Conservation (phyloP, 2,329 filamentous ascomycete species). For the Penicillium sp. region DNA sequence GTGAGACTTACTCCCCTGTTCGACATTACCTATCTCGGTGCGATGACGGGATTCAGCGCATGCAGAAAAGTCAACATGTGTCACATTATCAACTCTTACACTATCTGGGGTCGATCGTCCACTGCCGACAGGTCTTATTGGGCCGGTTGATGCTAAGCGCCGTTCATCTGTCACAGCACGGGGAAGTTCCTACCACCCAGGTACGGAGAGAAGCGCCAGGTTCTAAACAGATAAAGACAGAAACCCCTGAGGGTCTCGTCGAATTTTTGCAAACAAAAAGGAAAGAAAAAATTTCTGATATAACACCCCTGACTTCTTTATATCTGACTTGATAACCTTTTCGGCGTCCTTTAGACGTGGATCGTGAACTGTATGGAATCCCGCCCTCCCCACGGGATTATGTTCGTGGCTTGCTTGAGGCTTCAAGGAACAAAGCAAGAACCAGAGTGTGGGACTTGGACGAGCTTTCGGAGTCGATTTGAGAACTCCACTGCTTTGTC, state of each 20-base stretch:
- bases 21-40: neutral
- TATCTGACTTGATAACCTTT: conserved; percentile 6
- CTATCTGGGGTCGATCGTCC: neutral
- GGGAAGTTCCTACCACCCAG: conserved; percentile 2
- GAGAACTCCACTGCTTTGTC: neutral
- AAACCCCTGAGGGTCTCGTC: neutral
- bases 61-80: neutral
- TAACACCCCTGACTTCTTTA: neutral
- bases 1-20: neutral
- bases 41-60: neutral
- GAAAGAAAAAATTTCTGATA: neutral
- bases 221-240: conserved; percentile 3
- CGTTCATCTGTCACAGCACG: conserved; percentile 10
- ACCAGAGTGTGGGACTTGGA: neutral
- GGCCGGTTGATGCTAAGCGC: conserved; percentile 7
- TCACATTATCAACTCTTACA: neutral
- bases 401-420: neutral
- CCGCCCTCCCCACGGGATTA: neutral
- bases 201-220: conserved; percentile 7
- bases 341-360: neutral
- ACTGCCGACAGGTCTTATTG: conserved; percentile 1
- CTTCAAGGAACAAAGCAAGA: conserved; percentile 1
- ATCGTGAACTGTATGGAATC: conserved; percentile 5
- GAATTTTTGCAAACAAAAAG: neutral
- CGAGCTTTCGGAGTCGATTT: neutral